Conservation (phyloP, 2,329 filamentous ascomycete species). For the Lachnellula subtilissima region DNA sequence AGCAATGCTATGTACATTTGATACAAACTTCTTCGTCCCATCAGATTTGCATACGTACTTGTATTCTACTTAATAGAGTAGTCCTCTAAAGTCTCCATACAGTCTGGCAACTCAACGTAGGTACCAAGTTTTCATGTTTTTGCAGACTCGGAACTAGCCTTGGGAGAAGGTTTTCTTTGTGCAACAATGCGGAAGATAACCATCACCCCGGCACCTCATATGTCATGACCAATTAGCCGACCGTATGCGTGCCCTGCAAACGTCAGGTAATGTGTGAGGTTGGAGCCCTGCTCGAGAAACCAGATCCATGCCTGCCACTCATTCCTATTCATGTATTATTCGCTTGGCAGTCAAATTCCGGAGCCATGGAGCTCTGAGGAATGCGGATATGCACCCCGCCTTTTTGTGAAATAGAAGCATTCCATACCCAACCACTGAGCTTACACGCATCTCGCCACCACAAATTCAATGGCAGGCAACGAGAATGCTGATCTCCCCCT, state of each 20-base stretch:
- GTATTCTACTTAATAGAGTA: too few species aligned
- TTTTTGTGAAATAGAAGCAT: constrained; percentile 4
- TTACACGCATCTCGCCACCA: background rate
- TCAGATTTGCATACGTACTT: too few species aligned
- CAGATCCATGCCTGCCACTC: background rate
- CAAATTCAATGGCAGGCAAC: background rate
- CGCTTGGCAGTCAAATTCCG: background rate
- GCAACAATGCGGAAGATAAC: too few species aligned
- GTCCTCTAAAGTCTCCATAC: too few species aligned
- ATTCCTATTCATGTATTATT: background rate
- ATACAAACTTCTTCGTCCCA: background rate
- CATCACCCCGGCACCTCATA: too few species aligned
- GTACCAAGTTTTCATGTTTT: background rate
- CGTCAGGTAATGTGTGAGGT: too few species aligned
- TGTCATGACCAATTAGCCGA: too few species aligned
- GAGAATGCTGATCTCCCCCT: constrained; percentile 4
- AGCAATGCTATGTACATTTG: constrained; percentile 1
- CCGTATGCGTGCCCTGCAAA: too few species aligned
- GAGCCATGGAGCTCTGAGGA: background rate
- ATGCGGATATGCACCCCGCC: background rate
- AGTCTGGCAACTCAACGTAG: too few species aligned
- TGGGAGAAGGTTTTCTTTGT: too few species aligned
- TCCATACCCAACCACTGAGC: background rate
- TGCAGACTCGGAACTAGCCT: background rate
- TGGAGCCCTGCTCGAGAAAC: background rate